These are phyloP conservation scores for Coemansia sp. DNA, from an alignment of 192 early-diverging fungal genomes.

Conservation along the genomic window DNA sequence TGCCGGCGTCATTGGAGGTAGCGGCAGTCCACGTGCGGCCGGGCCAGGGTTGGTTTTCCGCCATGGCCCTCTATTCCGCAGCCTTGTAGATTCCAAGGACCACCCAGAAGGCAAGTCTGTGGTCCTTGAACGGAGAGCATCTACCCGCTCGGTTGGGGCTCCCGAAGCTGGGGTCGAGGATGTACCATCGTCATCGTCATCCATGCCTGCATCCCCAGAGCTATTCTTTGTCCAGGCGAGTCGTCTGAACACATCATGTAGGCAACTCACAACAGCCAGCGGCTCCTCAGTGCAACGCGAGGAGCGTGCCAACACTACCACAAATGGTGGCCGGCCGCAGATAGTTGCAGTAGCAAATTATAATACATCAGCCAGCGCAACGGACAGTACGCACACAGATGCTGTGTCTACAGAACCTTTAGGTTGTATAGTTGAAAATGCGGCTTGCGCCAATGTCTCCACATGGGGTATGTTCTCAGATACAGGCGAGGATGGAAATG, in stretches of 20 bases:
- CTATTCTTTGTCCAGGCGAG: constrained; percentile 11
- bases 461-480: background rate
- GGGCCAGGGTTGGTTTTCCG: constrained; percentile 10
- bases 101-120: constrained; percentile 14
- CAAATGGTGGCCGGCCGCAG: background rate
- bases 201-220: constrained; percentile 25
- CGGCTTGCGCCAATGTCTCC: background rate
- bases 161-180: constrained; percentile 6
- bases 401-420: background rate
- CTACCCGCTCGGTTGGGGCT: constrained; percentile 15
- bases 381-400: background rate
- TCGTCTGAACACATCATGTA: background rate
- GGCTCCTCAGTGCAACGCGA: too few relatives aligned
- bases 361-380: background rate
- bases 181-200: constrained; percentile 9
- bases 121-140: constrained; percentile 15
- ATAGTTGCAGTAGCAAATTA: background rate
- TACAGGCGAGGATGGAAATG: background rate
- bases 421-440: background rate
- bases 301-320: too few relatives aligned
- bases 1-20: constrained; percentile 31
- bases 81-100: constrained; percentile 21
- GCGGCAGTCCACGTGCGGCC: constrained; percentile 1
- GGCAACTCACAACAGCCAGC: too few relatives aligned
- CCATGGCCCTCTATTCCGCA: constrained; percentile 8